Percentiles rank a stretch among this genome's conserved stretches.
Evolutionary conservation across 345 rosid species (phyloP).

Genomic region (Citrus cavaleriei): DNA sequence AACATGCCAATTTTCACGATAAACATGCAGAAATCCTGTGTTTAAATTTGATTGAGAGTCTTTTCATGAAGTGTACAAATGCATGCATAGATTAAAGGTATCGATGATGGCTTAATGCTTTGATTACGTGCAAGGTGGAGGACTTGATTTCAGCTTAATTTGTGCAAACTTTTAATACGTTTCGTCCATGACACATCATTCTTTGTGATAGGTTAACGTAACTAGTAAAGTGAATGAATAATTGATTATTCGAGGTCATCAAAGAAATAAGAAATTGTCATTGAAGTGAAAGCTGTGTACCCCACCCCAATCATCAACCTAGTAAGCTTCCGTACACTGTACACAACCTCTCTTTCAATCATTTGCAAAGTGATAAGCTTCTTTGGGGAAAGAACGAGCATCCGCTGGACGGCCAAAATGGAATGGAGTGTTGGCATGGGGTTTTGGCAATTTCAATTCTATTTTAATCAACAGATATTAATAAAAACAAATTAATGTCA

Average conservation of each 20-base stretch:
- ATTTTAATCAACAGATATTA: too few species aligned
- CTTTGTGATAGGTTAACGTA: background rate
- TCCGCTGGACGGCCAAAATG: too few species aligned
- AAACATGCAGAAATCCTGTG: background rate
- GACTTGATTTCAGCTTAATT: background rate
- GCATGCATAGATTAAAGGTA: background rate
- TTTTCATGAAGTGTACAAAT: background rate
- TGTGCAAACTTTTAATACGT: background rate
- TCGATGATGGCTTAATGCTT: background rate
- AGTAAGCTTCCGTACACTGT: constrained; percentile 5
- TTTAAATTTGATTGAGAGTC: background rate
- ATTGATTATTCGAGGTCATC: background rate
- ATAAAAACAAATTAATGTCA: too few species aligned
- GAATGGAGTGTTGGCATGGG: too few species aligned
- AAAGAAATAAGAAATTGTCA: background rate
- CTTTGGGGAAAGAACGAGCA: too few species aligned
- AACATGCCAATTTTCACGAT: background rate
- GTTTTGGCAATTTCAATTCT: too few species aligned
- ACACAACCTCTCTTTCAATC: constrained; percentile 1
- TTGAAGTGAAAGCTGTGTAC: background rate
- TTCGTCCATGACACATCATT: background rate
- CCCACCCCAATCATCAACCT: background rate
- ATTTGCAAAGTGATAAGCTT: background rate
- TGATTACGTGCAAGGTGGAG: constrained; percentile 10
- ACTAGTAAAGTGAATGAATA: background rate